A percentile compares a stretch with the other conserved stretches of the same genome.
These are phyloP conservation scores for Trichoderma aggressivum DNA, from an alignment of 2,329 filamentous ascomycete genomes.

Conservation along the genomic window DNA sequence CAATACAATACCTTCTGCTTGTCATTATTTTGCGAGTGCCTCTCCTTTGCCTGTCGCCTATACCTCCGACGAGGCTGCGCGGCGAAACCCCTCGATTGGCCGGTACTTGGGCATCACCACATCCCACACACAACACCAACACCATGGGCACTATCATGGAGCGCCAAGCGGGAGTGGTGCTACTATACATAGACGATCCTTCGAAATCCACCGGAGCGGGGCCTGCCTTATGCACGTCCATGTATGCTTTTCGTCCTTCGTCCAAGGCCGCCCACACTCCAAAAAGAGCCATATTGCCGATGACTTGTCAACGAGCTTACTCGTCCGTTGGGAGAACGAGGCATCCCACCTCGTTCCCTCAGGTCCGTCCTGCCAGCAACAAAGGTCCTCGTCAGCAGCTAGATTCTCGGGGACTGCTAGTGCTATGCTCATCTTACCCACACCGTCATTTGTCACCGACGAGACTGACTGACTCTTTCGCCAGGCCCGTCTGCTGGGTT, in stretches of 20 bases:
- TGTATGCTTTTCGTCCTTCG: background rate
- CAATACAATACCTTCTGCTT: background rate
- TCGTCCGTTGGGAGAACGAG: background rate
- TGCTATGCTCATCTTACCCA: constrained; percentile 13
- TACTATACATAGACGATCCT: constrained; percentile 8
- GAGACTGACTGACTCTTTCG: background rate
- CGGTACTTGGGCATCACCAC: constrained; percentile 12
- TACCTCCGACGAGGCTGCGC: background rate
- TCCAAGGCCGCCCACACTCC: background rate
- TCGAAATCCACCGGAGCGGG: constrained; percentile 4
- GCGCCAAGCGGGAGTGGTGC: background rate
- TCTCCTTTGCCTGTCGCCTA: background rate
- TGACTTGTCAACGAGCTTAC: constrained; percentile 11
- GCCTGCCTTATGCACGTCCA: background rate
- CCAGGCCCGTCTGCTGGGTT: background rate
- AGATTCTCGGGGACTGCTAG: background rate
- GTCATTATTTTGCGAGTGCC: background rate
- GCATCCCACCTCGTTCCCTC: background rate
- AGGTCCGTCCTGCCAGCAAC: background rate
- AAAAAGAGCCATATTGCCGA: constrained; percentile 1
- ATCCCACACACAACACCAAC: background rate
- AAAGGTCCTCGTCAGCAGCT: constrained; percentile 3
- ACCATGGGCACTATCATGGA: background rate
- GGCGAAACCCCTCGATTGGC: background rate
- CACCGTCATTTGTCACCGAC: background rate